Evolutionary conservation across 2,329 filamentous ascomycete genomes (phyloP).

Genomic region (Fusarium poae): DNA sequence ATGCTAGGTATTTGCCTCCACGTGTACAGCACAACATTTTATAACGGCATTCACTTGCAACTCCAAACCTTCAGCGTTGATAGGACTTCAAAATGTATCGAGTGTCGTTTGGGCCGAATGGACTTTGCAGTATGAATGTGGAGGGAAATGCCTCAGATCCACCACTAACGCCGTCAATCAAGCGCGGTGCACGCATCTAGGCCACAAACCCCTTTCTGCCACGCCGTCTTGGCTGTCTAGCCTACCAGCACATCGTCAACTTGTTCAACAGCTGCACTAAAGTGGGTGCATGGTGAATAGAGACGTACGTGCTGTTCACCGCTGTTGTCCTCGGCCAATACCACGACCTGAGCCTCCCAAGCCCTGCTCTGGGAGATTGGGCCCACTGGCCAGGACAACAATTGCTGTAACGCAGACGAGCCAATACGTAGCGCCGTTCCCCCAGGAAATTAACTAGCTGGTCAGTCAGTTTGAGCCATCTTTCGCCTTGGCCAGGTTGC

Average conservation of each 20-base stretch:
- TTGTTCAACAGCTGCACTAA: conserved; percentile 41
- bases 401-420: conserved; percentile 33
- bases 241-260: conserved; percentile 35
- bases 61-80: not conserved
- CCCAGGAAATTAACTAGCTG: conserved; percentile 46
- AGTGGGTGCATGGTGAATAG: conserved; percentile 36
- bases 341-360: conserved; percentile 38
- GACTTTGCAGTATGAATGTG: conserved; percentile 41
- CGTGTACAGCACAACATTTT: not conserved
- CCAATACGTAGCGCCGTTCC: conserved; percentile 43
- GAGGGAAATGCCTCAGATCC: conserved; percentile 55
- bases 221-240: conserved; percentile 13
- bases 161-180: conserved; percentile 36
- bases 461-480: conserved; percentile 34
- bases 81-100: conserved; percentile 5
- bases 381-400: conserved; percentile 40
- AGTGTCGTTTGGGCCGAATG: conserved; percentile 23
- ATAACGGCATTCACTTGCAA: not conserved
- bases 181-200: conserved; percentile 16
- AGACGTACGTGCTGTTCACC: conserved; percentile 43
- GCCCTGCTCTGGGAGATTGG: conserved; percentile 45
- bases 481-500: conserved; percentile 38
- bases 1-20: not conserved
- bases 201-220: conserved; percentile 42
- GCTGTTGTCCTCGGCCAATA: conserved; percentile 43